Percentiles rank a stretch among this genome's conserved stretches.
These are phyloP conservation scores for Acanthamoeba rhysodes DNA, from an alignment of 208 protist species.

Conservation along the genomic window DNA sequence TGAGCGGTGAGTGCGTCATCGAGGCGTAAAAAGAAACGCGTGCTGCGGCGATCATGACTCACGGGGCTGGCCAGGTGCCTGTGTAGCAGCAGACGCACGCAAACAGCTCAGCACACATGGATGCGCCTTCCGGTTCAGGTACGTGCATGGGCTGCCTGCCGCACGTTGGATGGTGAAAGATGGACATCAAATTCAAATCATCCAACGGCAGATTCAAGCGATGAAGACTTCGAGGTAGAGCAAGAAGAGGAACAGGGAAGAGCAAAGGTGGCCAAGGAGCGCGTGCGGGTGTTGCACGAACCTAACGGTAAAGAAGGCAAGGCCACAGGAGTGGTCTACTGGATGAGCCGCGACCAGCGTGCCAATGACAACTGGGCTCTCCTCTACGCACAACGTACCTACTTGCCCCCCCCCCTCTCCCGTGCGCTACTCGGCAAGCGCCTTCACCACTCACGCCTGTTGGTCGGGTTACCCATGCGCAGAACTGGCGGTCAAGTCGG, in stretches of 20 bases:
- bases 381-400: constrained; percentile 40
- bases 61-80: too few relatives aligned
- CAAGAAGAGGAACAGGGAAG: not conserved
- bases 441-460: not conserved
- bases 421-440: not conserved
- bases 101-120: too few relatives aligned
- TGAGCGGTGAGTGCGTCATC: too few relatives aligned
- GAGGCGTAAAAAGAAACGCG: too few relatives aligned
- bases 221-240: not conserved
- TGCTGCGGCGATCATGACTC: too few relatives aligned
- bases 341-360: constrained; percentile 64
- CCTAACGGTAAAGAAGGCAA: not conserved
- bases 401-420: not conserved
- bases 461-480: too few relatives aligned
- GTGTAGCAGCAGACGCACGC: too few relatives aligned
- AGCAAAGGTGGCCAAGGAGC: constrained; percentile 3
- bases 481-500: not conserved
- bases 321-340: constrained; percentile 22
- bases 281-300: constrained; percentile 34
- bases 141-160: too few relatives aligned
- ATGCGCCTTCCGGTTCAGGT: too few relatives aligned
- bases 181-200: not conserved
- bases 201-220: not conserved
- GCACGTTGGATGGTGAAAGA: too few relatives aligned
- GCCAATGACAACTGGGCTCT: constrained; percentile 70